Percentiles rank a stretch among this genome's conserved stretches.
These are phyloP conservation scores for Chloranthus sessilifolius DNA, from an alignment of 164 flowering plant genomes.

Conservation along the genomic window DNA sequence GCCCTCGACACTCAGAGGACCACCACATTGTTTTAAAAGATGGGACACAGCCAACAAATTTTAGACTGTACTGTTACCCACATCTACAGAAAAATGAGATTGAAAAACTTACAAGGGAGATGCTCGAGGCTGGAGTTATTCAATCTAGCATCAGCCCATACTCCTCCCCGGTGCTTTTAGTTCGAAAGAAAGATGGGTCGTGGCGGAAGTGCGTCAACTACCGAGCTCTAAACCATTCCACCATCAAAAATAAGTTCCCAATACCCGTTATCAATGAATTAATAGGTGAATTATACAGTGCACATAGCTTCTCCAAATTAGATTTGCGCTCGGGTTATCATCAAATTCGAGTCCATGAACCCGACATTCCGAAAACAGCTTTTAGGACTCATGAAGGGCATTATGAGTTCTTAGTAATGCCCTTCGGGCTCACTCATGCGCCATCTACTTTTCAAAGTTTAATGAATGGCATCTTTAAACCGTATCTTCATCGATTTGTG, in stretches of 20 bases:
- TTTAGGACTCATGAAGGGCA: slow-evolving; percentile 6
- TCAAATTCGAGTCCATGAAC: background rate
- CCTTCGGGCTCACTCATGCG: slow-evolving; percentile 2
- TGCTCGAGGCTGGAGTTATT: background rate
- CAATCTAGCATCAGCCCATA: background rate
- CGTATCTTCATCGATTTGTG: background rate
- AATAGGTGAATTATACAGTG: background rate
- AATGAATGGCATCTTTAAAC: background rate
- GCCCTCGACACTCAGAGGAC: too few relatives aligned
- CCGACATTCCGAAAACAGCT: background rate
- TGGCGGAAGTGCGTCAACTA: too few relatives aligned
- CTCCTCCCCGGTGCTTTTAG: background rate
- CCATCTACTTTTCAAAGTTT: slow-evolving; percentile 1
- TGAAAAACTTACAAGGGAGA: background rate
- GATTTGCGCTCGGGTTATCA: slow-evolving; percentile 2
- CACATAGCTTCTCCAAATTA: background rate
- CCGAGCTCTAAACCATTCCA: too few relatives aligned
- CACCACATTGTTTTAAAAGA: too few relatives aligned
- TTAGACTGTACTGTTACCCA: too few relatives aligned
- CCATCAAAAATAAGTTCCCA: too few relatives aligned
- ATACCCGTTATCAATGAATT: background rate
- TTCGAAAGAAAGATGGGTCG: background rate
- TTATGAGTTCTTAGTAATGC: slow-evolving; percentile 8
- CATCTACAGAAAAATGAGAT: background rate
- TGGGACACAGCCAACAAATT: too few relatives aligned